Evolutionary conservation across 805 yeast genomes (phyloP).

Genomic region (Tetrapisispora iriomotensis): DNA sequence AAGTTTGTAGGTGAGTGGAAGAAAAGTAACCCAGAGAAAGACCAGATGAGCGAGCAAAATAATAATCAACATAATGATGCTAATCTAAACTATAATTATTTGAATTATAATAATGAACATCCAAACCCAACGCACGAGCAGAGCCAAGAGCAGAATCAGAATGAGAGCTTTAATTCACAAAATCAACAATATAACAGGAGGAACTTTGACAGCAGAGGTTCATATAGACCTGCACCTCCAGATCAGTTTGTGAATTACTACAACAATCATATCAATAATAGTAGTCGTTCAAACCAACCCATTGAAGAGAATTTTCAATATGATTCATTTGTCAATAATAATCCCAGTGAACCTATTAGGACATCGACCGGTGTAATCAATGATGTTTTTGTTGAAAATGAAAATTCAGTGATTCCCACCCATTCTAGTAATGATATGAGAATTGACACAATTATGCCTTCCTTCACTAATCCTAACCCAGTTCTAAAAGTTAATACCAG

Average conservation of each 20-base stretch:
- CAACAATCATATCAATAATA: neutral
- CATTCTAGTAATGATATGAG: neutral
- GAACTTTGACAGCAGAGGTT: neutral
- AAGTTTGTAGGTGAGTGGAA: too few relatives aligned
- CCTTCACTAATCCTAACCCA: neutral
- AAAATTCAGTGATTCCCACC: too few relatives aligned
- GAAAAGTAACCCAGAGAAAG: too few relatives aligned
- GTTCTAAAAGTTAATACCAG: neutral
- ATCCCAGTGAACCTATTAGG: neutral
- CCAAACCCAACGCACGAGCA: too few relatives aligned
- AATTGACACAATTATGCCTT: neutral
- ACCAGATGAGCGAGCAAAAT: too few relatives aligned
- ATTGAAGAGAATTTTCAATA: neutral
- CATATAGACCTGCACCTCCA: constrained; percentile 1
- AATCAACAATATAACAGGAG: too few relatives aligned
- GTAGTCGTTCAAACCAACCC: neutral
- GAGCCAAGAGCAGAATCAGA: too few relatives aligned
- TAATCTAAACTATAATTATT: too few relatives aligned
- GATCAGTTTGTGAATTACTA: neutral
- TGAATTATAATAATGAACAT: too few relatives aligned
- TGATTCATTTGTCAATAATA: neutral
- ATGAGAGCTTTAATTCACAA: too few relatives aligned
- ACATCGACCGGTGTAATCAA: neutral
- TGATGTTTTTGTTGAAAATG: neutral
- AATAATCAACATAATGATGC: too few relatives aligned